These are phyloP conservation scores for Trichoderma gamsii DNA, from an alignment of 495 filamentous ascomycete genomes.

Conservation along the genomic window DNA sequence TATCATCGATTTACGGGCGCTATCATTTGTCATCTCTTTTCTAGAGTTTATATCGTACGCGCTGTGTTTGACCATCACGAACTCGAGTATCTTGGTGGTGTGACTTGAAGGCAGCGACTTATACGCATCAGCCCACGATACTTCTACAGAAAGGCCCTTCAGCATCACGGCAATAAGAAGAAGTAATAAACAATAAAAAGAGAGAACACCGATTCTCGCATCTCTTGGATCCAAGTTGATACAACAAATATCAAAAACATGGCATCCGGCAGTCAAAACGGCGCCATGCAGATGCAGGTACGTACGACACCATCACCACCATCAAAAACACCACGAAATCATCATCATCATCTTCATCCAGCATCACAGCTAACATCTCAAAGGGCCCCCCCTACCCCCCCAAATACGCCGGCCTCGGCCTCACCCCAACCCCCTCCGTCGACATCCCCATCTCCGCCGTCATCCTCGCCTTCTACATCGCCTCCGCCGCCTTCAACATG, in stretches of 20 bases:
- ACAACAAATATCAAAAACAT: background rate
- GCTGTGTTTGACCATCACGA: too few relatives aligned
- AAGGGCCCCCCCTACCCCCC: slow-evolving; percentile 30
- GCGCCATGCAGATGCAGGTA: background rate
- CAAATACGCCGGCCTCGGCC: slow-evolving; percentile 49
- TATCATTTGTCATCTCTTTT: too few relatives aligned
- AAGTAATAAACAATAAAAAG: too few relatives aligned
- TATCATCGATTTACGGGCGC: too few relatives aligned
- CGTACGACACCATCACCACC: background rate
- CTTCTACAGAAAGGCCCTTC: too few relatives aligned
- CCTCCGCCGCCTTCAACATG: slow-evolving; percentile 56
- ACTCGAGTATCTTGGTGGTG: too few relatives aligned
- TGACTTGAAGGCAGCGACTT: too few relatives aligned
- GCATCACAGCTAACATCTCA: background rate
- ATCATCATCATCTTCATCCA: background rate
- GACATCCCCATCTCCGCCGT: slow-evolving; percentile 62
- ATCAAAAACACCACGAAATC: background rate
- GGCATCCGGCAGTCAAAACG: background rate
- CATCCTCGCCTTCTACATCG: slow-evolving; percentile 59
- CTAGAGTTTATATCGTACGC: too few relatives aligned
- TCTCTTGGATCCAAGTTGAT: background rate
- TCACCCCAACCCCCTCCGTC: slow-evolving; percentile 44
- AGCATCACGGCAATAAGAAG: too few relatives aligned
- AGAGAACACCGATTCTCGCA: too few relatives aligned
- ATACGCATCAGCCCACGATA: too few relatives aligned